Conservation (phyloP, 2,329 filamentous ascomycete species). For the Fusarium luffae region DNA sequence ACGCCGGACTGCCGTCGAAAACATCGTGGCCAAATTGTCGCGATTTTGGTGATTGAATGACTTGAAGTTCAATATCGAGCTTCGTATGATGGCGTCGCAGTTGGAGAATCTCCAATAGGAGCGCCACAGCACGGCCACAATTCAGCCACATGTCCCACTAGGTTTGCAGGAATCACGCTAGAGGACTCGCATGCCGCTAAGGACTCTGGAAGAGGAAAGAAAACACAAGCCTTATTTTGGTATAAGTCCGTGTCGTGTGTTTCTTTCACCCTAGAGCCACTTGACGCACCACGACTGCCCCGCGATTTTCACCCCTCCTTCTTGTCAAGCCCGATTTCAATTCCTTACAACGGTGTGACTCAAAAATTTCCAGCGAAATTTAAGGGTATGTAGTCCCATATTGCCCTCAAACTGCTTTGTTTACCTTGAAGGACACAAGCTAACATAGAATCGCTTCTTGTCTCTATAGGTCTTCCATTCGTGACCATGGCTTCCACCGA, state of each 20-base stretch:
- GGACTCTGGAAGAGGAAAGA: background rate
- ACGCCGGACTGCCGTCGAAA: constrained; percentile 51
- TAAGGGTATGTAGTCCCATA: constrained; percentile 31
- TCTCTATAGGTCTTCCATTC: constrained; percentile 44
- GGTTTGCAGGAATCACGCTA: background rate
- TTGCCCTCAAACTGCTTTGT: background rate
- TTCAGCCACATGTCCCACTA: background rate
- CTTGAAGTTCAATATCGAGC: constrained; percentile 8
- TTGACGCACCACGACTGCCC: constrained; percentile 44
- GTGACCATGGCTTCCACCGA: constrained; percentile 57
- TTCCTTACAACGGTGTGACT: constrained; percentile 46
- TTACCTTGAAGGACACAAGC: background rate
- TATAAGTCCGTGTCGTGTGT: background rate
- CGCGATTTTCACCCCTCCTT: constrained; percentile 54
- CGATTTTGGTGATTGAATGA: constrained; percentile 21
- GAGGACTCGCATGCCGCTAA: background rate
- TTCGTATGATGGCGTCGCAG: constrained; percentile 11
- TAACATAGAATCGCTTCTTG: constrained; percentile 10
- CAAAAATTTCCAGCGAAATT: constrained; percentile 47
- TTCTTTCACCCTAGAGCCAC: constrained; percentile 2
- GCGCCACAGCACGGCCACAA: constrained; percentile 46
- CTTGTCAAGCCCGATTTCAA: constrained; percentile 34
- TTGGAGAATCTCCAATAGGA: constrained; percentile 24
- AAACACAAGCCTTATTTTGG: background rate
- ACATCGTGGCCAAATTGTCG: constrained; percentile 44